Evolutionary conservation across 768 basidiomycete species (phyloP).

Genomic region (Fomitopsis pulvina): DNA sequence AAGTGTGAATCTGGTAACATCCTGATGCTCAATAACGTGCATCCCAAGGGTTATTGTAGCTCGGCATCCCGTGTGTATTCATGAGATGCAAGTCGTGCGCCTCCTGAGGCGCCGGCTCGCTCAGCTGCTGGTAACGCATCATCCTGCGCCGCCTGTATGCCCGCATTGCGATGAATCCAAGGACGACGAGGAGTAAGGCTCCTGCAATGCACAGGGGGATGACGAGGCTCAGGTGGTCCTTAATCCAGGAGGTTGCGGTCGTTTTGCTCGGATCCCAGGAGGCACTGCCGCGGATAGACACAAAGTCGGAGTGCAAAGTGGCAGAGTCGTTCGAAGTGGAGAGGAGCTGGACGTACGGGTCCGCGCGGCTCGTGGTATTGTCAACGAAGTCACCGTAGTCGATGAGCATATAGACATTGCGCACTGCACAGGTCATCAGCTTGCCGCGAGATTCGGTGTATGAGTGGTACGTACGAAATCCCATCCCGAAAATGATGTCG

Average conservation of each 20-base stretch:
- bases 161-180: slow-evolving; percentile 22
- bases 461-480: slow-evolving; percentile 44
- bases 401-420: slow-evolving; percentile 58
- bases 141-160: slow-evolving; percentile 7
- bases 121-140: slow-evolving; percentile 23
- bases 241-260: not conserved
- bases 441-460: not conserved
- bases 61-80: not conserved
- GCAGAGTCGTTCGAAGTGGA: slow-evolving; percentile 43
- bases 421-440: slow-evolving; percentile 33
- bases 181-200: slow-evolving; percentile 48
- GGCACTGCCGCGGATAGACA: slow-evolving; percentile 20
- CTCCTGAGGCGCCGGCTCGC: slow-evolving; percentile 25
- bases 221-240: slow-evolving; percentile 59
- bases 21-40: slow-evolving; percentile 12
- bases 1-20: no score
- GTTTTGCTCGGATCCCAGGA: slow-evolving; percentile 9
- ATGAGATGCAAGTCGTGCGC: slow-evolving; percentile 23
- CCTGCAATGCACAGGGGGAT: slow-evolving; percentile 64
- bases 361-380: slow-evolving; percentile 28
- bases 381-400: slow-evolving; percentile 59
- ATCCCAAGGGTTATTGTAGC: slow-evolving; percentile 22
- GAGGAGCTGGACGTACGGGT: slow-evolving; percentile 59
- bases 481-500: slow-evolving; percentile 70
- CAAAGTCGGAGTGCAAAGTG: slow-evolving; percentile 30